Base-by-base conservation (phyloP, 805 yeast genomes). In the Candida dendrica region DNA sequence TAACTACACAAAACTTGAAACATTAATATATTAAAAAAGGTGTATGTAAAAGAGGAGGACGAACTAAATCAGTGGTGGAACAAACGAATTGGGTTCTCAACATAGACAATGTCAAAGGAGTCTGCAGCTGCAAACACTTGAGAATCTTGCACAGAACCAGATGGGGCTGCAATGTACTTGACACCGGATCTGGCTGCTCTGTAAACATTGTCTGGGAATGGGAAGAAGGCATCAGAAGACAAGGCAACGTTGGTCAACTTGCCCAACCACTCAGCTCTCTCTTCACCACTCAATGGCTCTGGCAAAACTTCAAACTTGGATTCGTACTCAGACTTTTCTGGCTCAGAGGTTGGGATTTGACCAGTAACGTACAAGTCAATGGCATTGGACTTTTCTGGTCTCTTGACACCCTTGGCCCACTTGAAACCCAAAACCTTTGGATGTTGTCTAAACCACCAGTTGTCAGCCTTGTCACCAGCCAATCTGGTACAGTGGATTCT, bases 401-500 rank as follows among this genome's bases (percentile, higher is more conserved):
- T 87, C 79, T 93, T 93, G 53, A 84, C 84, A 60, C 98, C 98
- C 72, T 88, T 88, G 49, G 95, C 95, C 98, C 98, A 93, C 71
- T 91, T 78, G 79, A 93, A 84, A 19, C 71, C 93, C 46, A 93
- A 71, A 8, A 93, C 98, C 63, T 73, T 79, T 53, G 98, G 98
- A 69, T 93, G 98, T 68, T 93, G 98, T 75, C 99, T 84, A 61
- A 93, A 77, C 98, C 98, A 93, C 98, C 98, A 93, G 78, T 90
- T 90, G 67, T 93, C 97, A 52, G 98, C 96, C 75, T 93, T 93
- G 61, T 93, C 98, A 64, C 98, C 98, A 40, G 98, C 99, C 55
- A 93, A 78, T 72, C 99, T 84, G 39, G 98, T 93, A 73, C 99
- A 93, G 74, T 93, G 99, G 60, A 93, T 93, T 72, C 99, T 82